Evolutionary conservation across 768 basidiomycete species (phyloP), one percentile per base, ranked within the genome.

Genomic region (Leccinum rimulosum): DNA sequence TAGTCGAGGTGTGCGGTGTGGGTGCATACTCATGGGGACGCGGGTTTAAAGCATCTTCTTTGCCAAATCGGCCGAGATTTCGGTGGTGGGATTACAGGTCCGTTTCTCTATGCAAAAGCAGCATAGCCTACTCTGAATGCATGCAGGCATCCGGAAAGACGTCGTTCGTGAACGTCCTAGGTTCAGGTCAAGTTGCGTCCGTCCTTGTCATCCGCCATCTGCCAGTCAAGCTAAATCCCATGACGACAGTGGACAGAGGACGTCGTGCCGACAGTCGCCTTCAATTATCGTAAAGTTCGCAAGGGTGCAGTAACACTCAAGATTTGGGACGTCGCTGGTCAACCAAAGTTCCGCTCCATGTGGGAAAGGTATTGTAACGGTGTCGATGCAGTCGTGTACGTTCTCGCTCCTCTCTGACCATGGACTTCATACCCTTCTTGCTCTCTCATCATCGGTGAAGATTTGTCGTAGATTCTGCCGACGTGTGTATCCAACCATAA

Each of bases 261-360:
- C 56, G 93, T 95, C n/a, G 94, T 94, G 0, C 95, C 95, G 1
- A 97, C 95, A 1, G 90, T 97, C 22, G 93, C 94, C 7, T 97
- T 94, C 79, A 95, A 94, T 66, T 86, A 94, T 67, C 82, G 91
- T 19, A 93, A 91, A 71, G 87, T 96, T 12, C 80, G 88, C 61
- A 93, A 92, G 67, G 93, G 93, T 12, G 95, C 93, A 60, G 86
- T 96, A 1, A 93, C 91, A 1, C 77, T 97, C 68, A 96, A 94
- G 72, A 86, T 97, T 51, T 97, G 95, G 95, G 95, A 97, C 72
- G 91, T 97, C 40, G 94, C 94, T 61, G 93, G 93, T 31, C 94
- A 96, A 76, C 90, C 93, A 6, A 93, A 91, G 70, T 97, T 95
- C 70, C 85, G 95, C 48, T 91, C 91, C 36, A 94, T 95, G 88